phyloP scores from a whole-genome alignment of 2,329 filamentous ascomycete genomes.

The Curvularia sp. region DNA sequence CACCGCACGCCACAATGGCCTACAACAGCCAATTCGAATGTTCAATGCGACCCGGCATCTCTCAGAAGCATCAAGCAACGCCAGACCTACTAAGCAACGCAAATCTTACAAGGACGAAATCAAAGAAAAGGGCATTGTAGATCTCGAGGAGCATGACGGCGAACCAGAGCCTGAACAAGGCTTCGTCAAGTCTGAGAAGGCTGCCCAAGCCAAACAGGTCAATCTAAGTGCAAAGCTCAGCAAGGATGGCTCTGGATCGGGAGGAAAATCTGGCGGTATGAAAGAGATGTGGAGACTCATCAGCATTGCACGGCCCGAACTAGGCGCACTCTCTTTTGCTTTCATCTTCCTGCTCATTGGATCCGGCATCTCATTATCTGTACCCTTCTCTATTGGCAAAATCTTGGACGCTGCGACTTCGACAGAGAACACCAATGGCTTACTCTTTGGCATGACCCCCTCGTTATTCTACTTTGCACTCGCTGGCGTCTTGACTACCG shows the following conservation, averaged over 20 bases:
- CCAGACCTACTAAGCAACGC: slow-evolving; percentile 26
- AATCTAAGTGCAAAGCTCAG: slow-evolving; percentile 88
- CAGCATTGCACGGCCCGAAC: slow-evolving; percentile 86
- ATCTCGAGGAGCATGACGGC: slow-evolving; percentile 51
- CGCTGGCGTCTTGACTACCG: slow-evolving; percentile 74
- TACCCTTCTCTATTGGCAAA: slow-evolving; percentile 95
- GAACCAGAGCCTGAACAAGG: slow-evolving; percentile 66
- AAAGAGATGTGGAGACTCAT: slow-evolving; percentile 85
- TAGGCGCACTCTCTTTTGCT: slow-evolving; percentile 78
- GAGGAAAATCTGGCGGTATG: slow-evolving; percentile 62
- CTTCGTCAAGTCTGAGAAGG: slow-evolving; percentile 81
- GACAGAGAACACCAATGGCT: slow-evolving; percentile 65
- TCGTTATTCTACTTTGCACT: slow-evolving; percentile 88
- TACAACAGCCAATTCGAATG: slow-evolving; percentile 35
- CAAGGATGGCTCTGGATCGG: slow-evolving; percentile 70
- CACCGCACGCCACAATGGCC: slow-evolving; percentile 37
- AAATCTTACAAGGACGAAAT: slow-evolving; percentile 52
- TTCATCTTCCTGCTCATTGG: slow-evolving; percentile 88
- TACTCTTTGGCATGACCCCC: slow-evolving; percentile 83
- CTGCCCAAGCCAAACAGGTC: slow-evolving; percentile 83
- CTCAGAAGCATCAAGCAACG: slow-evolving; percentile 34
- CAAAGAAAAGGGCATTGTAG: slow-evolving; percentile 45
- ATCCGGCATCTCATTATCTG: slow-evolving; percentile 91
- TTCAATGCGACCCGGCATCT: slow-evolving; percentile 41
- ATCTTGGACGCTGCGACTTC: slow-evolving; percentile 92